Conservation (phyloP, 176 grass and related monocot genomes). For the Cymbopogon citratus region DNA sequence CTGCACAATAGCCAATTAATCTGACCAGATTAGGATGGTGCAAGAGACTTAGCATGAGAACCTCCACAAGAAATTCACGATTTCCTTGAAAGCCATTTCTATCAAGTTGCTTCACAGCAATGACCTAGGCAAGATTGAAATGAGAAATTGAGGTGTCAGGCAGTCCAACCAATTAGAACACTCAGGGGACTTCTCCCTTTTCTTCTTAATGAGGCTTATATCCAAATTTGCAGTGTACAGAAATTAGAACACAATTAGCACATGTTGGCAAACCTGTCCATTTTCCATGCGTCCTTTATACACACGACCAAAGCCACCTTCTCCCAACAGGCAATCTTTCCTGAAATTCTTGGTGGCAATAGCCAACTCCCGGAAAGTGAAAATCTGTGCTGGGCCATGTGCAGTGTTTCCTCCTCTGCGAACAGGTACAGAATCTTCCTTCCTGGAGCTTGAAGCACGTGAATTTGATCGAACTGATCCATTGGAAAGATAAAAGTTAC, state of each 20-base stretch:
- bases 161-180: neutral
- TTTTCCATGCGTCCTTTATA: constrained; percentile 83
- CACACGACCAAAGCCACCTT: constrained; percentile 81
- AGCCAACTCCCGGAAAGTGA: constrained; percentile 79
- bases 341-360: constrained; percentile 75
- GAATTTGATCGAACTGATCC: constrained; percentile 40
- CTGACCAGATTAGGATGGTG: constrained; percentile 92
- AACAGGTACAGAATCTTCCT: constrained; percentile 48
- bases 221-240: constrained; percentile 10
- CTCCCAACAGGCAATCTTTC: constrained; percentile 74
- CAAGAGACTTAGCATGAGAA: constrained; percentile 95
- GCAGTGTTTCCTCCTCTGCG: constrained; percentile 39
- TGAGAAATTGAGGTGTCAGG: neutral
- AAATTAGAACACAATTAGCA: neutral
- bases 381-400: constrained; percentile 67
- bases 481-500: constrained; percentile 15
- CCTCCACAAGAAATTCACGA: constrained; percentile 98
- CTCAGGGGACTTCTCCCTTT: constrained; percentile 7
- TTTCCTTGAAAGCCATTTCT: constrained; percentile 96
- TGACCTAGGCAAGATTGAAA: constrained; percentile 38
- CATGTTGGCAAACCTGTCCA: constrained; percentile 57
- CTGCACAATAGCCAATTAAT: constrained; percentile 94
- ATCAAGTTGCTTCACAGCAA: constrained; percentile 95
- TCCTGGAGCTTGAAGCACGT: constrained; percentile 37
- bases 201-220: neutral